Percentiles rank a stretch among this genome's conserved stretches.
These are phyloP conservation scores for Sphagnum contortum DNA, from an alignment of 225 moss, liverwort and hornwort genomes.

Conservation along the genomic window DNA sequence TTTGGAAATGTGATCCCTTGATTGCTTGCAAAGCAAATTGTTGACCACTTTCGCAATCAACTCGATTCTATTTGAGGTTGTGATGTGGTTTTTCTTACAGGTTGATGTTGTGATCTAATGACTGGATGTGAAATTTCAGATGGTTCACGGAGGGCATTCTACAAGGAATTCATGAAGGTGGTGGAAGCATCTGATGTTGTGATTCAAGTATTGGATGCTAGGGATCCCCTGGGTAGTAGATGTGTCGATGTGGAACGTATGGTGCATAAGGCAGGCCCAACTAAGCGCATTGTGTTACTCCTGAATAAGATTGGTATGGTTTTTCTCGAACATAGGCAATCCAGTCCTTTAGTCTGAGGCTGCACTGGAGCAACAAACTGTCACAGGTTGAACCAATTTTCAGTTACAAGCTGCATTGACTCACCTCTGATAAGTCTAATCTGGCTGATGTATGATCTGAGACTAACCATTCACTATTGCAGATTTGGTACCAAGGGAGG, in stretches of 20 bases:
- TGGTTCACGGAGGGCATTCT: slow-evolving; percentile 71
- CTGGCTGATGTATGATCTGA: too few species aligned
- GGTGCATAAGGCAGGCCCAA: slow-evolving; percentile 70
- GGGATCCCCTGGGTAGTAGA: slow-evolving; percentile 87
- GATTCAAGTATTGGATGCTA: slow-evolving; percentile 80
- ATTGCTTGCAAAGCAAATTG: too few species aligned
- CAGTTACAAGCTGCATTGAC: too few species aligned
- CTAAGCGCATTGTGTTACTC: slow-evolving; percentile 70
- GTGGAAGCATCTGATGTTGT: slow-evolving; percentile 79
- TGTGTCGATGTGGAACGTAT: slow-evolving; percentile 73
- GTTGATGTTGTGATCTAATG: too few species aligned
- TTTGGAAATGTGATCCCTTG: neutral
- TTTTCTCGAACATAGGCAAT: neutral
- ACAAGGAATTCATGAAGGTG: slow-evolving; percentile 78
- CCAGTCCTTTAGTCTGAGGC: too few species aligned
- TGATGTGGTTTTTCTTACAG: too few species aligned
- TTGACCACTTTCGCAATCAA: too few species aligned
- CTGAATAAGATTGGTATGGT: slow-evolving; percentile 77
- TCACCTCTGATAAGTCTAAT: too few species aligned
- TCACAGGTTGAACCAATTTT: too few species aligned
- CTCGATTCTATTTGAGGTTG: too few species aligned
- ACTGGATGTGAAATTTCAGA: slow-evolving; percentile 21
- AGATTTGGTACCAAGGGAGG: slow-evolving; percentile 90
- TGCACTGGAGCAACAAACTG: too few species aligned
- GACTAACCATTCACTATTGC: neutral